Base-by-base conservation (phyloP, 2,329 filamentous ascomycete genomes). In the Penicillium rolfsii region DNA sequence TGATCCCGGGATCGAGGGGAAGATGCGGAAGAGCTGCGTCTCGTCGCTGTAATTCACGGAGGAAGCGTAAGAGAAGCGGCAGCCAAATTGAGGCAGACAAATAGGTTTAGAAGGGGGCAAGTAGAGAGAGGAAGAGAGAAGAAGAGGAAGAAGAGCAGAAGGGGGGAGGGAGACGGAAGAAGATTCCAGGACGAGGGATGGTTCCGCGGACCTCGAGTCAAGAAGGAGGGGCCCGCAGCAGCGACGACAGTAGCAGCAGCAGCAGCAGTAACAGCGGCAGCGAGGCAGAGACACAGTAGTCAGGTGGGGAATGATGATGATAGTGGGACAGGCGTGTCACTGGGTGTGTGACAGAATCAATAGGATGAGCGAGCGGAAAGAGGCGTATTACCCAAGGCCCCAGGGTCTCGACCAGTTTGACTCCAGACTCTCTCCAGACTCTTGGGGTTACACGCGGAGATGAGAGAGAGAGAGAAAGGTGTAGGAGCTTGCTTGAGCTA, bases 321-420 rank as follows among this genome's bases (percentile, higher is more conserved):
- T 60, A 64, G 67, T 69, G 66, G 67, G 61, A 67, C 64, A 65
- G 48, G 22, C 55, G 43, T 67, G 58, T 64, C 59, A 64, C 59
- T 55, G 11, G 49, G 49, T n/a, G 59, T 60, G 60, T 49, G 57
- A 63, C 63, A 58, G 45, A 50, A 60, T 35, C 35, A 57, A 57
- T 56, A 55, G 52, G 16, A 4, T 19, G 33, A 8, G 7, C 54
- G 22, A 28, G 14, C 1, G 19, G 19, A 24, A 7, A 41, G 35
- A 58, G 54, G 55, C 52, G 49, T 48, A 57, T 55, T 50, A 35
- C 54, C 43, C 24, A 22, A 46, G 26, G 24, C 19, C 16, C 3
- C 45, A 48, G 45, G 45, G 43, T 28, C 43, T 26, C 14, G 24
- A 28, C 24, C n/a, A 30, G 45, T 28, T 24, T 14, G 16, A 26